phyloP scores from a whole-genome alignment of 139 green algal genomes.

The Chlamydomonas sp. region DNA sequence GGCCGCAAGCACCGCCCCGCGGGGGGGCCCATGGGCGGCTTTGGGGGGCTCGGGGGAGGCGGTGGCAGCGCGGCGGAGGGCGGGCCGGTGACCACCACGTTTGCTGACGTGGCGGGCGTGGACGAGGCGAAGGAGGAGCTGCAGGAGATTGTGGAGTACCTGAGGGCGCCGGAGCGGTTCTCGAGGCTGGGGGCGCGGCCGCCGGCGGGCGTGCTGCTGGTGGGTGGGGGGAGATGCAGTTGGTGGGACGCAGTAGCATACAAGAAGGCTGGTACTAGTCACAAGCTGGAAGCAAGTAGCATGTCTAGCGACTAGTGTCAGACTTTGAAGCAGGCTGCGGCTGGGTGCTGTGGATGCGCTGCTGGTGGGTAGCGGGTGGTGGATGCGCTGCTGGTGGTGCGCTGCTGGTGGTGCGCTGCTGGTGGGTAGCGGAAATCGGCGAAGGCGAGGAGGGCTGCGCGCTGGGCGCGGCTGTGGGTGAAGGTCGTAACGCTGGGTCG shows the following conservation, averaged over 20 bases:
- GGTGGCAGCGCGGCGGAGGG: constrained; percentile 27
- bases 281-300: too few species aligned
- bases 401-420: too few species aligned
- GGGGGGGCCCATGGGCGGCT: neutral
- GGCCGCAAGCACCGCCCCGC: neutral
- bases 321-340: too few species aligned
- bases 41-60: constrained; percentile 45
- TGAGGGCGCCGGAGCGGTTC: constrained; percentile 80
- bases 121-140: constrained; percentile 94
- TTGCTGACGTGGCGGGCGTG: constrained; percentile 90
- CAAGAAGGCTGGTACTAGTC: too few species aligned
- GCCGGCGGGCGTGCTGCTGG: constrained; percentile 82
- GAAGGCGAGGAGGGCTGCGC: too few species aligned
- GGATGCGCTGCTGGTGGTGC: too few species aligned
- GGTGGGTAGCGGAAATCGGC: too few species aligned
- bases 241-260: neutral
- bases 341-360: too few species aligned
- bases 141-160: constrained; percentile 86
- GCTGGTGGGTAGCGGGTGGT: too few species aligned
- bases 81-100: constrained; percentile 52
- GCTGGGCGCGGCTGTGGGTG: too few species aligned
- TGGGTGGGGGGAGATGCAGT: constrained; percentile 38
- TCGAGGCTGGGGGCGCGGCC: constrained; percentile 75
- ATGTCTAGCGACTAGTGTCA: too few species aligned
- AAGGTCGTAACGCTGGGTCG: neutral